Evolutionary conservation across 177 flowering plant genomes (phyloP).

Genomic region (Vitis hybrid): DNA sequence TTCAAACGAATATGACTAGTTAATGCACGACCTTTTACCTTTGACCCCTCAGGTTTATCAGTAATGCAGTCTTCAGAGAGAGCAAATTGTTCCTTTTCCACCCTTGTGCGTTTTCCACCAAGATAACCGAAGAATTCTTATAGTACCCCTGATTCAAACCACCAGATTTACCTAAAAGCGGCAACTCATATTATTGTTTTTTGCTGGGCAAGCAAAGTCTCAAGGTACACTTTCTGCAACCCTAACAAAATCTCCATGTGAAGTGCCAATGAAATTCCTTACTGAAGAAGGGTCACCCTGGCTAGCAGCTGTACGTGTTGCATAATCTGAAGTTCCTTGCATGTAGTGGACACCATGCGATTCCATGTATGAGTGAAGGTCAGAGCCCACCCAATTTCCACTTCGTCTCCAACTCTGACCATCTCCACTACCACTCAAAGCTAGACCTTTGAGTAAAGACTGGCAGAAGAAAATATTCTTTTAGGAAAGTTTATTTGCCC

Average conservation of each 20-base stretch:
- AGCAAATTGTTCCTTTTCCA: no score
- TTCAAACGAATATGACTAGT: conserved; percentile 42
- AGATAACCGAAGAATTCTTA: conserved; percentile 23
- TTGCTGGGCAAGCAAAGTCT: conserved; percentile 56
- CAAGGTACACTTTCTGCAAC: conserved; percentile 61
- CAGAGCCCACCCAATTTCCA: conserved; percentile 26
- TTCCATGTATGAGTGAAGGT: no score
- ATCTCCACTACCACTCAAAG: conserved; percentile 21
- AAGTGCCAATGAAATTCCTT: conserved; percentile 31
- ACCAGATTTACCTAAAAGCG: conserved; percentile 2
- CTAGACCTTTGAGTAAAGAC: conserved; percentile 30
- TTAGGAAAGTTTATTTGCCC: conserved; percentile 41
- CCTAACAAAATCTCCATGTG: conserved; percentile 41
- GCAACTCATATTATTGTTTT: conserved; percentile 48
- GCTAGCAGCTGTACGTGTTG: conserved; percentile 24
- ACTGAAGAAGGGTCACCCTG: conserved; percentile 27
- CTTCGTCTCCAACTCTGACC: conserved; percentile 24
- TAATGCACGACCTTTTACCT: conserved; percentile 20
- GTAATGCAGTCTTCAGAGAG: no score
- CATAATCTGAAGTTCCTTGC: no score
- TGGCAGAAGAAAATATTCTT: conserved; percentile 48
- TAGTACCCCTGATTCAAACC: conserved; percentile 41
- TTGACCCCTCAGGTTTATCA: conserved; percentile 7
- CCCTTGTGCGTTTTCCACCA: no score
- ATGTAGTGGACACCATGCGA: no score